Evolutionary conservation across 176 grass and related monocot species (phyloP), one percentile per base, ranked within the genome.

Genomic region (Musa acuminata): DNA sequence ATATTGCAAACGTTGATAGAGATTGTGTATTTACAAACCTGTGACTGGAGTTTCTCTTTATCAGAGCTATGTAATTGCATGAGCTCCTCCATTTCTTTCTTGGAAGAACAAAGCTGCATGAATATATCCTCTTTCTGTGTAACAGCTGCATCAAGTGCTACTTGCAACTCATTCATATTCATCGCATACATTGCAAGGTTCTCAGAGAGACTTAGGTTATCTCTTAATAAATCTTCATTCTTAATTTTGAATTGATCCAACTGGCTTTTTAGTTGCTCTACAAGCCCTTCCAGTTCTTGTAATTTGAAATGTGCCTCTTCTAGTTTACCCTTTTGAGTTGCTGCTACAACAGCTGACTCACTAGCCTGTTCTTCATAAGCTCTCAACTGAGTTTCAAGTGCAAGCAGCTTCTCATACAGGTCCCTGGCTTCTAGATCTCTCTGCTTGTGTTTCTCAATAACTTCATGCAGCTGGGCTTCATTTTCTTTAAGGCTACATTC

Each of bases 351-450:
- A 82, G 81, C 76, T 71, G 80, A 82, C 78, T 89, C 90, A 54
- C 76, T 82, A 72, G 79, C 79, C 62, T 92, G 89, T 68, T 96
- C 89, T 78, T 90, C 82, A 29, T 90, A 92, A 82, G 84, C 84
- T 54, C 84, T 88, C 53, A 89, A 72, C 78, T 96, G 85, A 72
- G 89, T 85, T 83, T 92, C 89, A 13, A 96, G 86, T 64, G 82
- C 78, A 80, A 92, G 82, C 48, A 92, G 52, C 80, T 86, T 96
- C 82, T 95, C 80, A 87, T 71, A 80, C 78, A 90, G 78, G 13
- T 87, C 83, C 83, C 83, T 90, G 27, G 82, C 72, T 85, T 90
- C 91, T 77, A 80, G 59, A 77, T 95, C 91, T 90, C 80, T 95
- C 72, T 64, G 59, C 17, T 71, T 62, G 71, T 82, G 51, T 9